Evolutionary conservation across 2,329 filamentous ascomycete genomes (phyloP).

Genomic region (Tolypocladium album): DNA sequence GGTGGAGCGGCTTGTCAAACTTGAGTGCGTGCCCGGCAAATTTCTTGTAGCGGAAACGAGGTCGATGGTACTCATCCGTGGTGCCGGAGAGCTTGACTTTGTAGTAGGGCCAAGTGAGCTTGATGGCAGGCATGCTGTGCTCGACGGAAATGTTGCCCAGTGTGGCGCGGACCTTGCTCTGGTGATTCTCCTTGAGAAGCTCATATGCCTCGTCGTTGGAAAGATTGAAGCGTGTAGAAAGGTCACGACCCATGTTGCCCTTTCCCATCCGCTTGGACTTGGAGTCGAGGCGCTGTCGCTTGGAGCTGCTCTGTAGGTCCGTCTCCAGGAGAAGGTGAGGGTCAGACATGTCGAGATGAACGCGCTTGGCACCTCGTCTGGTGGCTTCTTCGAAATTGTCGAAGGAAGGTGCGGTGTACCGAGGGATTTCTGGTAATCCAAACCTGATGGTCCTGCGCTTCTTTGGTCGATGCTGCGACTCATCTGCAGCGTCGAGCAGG

Average conservation of each 20-base stretch:
- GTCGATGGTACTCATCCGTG: constrained; percentile 75
- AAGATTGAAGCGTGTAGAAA: constrained; percentile 81
- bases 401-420: constrained; percentile 58
- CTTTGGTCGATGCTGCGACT: constrained; percentile 43
- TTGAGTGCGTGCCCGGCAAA: constrained; percentile 56
- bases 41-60: constrained; percentile 61
- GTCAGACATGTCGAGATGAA: constrained; percentile 80
- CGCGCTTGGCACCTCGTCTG: constrained; percentile 61
- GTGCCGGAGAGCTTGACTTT: constrained; percentile 69
- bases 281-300: constrained; percentile 44
- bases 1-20: constrained; percentile 58
- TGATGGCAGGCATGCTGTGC: constrained; percentile 83
- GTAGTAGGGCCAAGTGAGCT: constrained; percentile 93
- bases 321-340: constrained; percentile 78
- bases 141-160: constrained; percentile 88
- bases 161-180: constrained; percentile 88
- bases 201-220: constrained; percentile 96
- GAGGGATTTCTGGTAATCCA: constrained; percentile 46
- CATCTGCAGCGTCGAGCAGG: constrained; percentile 34
- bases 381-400: constrained; percentile 72
- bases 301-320: constrained; percentile 51
- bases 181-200: constrained; percentile 89
- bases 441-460: constrained; percentile 55
- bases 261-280: constrained; percentile 58
- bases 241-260: constrained; percentile 58